Base-by-base conservation (phyloP, 164 flowering plant species). In the Nelumbo lutea region DNA sequence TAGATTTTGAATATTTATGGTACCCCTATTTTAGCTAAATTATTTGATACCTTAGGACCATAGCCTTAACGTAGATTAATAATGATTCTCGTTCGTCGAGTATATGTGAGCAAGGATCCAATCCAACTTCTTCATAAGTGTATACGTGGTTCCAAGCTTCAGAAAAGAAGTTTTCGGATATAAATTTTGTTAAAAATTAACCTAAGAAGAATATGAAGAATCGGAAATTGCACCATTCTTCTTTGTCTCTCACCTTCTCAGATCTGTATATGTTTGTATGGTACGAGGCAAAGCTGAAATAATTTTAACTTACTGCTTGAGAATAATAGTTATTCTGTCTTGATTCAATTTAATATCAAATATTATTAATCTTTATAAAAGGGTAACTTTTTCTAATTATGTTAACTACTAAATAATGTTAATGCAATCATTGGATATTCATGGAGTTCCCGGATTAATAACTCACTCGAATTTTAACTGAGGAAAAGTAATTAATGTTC, bases 401-500 rank as follows among this genome's bases (percentile, higher is more conserved):
- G 61, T 51, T 57, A 53, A 27, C 27, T 27, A 27, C 27, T 27
- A 27, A 39, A 5, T 61, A 52, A 55, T 65, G 44, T 44, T 60
- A 47, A 65, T 57, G 9, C 66, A 55, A 39, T 42, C 65, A 27
- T 61, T 72, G 51, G 40, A 63, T 72, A 9, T 66, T 64, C 42
- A 39, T 66, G 46, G 65, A 68, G 55, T 53, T 47, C 44, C 51
- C 51, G 59, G 11, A 46, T 59, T 48, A 68, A 71, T 39, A 71
- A 68, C 45, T 66, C 58, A 59, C 64, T 59, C n/a, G 62, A 65
- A 76, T 47, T 39, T 58, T 59, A 76, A 76, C 77, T 77, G 81
- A 79, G 68, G 47, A 47, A 58, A 66, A 47, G 64, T 67, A 82
- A 74, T 83, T 78, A 80, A 82, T 78, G 71, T 76, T 71, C 58